Conservation (phyloP, 2,329 filamentous ascomycete species). For the Penicillium sp. region DNA sequence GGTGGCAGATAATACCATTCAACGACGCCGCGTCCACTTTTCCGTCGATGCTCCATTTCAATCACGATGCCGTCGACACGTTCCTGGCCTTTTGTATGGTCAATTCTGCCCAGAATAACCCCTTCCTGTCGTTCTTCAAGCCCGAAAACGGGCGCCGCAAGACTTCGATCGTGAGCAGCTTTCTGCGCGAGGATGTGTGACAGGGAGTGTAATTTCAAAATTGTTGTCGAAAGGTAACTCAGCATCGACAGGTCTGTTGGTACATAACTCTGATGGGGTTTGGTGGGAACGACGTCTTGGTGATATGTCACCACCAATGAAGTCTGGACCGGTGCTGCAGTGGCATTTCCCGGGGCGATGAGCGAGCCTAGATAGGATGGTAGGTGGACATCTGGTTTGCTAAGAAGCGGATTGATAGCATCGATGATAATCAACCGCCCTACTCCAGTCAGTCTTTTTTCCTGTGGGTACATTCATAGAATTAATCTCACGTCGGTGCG, state of each 20-base stretch:
- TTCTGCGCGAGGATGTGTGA: constrained; percentile 70
- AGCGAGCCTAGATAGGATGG: constrained; percentile 67
- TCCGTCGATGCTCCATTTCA: constrained; percentile 79
- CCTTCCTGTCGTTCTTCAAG: constrained; percentile 75
- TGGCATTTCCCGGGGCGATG: constrained; percentile 50
- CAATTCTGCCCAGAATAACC: constrained; percentile 62
- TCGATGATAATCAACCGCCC: constrained; percentile 76
- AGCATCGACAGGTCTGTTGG: constrained; percentile 70
- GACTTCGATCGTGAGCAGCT: constrained; percentile 69
- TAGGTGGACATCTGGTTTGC: constrained; percentile 53
- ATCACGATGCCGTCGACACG: constrained; percentile 64
- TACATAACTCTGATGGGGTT: constrained; percentile 39
- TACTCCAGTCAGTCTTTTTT: constrained; percentile 30
- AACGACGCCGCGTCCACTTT: constrained; percentile 71
- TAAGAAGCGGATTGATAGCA: constrained; percentile 64
- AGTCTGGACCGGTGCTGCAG: constrained; percentile 38
- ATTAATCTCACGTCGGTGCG: constrained; percentile 25
- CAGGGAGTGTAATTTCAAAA: constrained; percentile 70
- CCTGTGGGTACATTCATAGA: background rate
- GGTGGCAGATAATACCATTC: constrained; percentile 63
- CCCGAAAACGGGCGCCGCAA: constrained; percentile 73
- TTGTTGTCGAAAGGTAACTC: constrained; percentile 80
- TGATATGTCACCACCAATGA: constrained; percentile 81
- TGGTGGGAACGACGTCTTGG: constrained; percentile 64
- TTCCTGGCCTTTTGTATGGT: constrained; percentile 28